phyloP scores from a whole-genome alignment of 768 basidiomycete species.

The Gelatoporia subvermispora region DNA sequence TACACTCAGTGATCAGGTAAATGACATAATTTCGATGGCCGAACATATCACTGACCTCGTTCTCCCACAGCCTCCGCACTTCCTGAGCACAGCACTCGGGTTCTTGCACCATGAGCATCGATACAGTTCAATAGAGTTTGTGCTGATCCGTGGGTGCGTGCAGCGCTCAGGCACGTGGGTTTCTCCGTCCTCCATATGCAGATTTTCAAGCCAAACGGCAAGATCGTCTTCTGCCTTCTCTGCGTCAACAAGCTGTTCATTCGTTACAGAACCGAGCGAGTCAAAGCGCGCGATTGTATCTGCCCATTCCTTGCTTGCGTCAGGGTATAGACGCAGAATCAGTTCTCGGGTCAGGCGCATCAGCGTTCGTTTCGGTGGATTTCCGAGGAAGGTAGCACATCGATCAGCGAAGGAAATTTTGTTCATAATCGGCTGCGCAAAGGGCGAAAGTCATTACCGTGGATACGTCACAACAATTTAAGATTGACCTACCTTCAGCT shows the following conservation, averaged over 20 bases:
- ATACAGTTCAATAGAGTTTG: constrained; percentile 47
- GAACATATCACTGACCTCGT: constrained; percentile 28
- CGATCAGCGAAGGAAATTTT: constrained; percentile 51
- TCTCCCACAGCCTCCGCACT: constrained; percentile 42
- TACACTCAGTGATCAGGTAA: constrained; percentile 8
- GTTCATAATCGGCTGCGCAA: constrained; percentile 32
- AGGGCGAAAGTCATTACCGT: constrained; percentile 20
- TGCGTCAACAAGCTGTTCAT: constrained; percentile 17
- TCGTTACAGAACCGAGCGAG: constrained; percentile 21
- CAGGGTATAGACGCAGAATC: constrained; percentile 41
- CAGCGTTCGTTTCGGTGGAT: constrained; percentile 44
- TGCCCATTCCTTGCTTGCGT: constrained; percentile 44
- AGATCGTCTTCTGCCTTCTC: constrained; percentile 50
- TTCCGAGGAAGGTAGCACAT: constrained; percentile 42
- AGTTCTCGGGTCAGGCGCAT: constrained; percentile 48
- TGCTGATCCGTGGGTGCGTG: constrained; percentile 41
- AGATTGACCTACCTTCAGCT: constrained; percentile 41
- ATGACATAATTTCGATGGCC: not conserved
- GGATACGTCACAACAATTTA: not conserved
- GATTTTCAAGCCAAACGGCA: constrained; percentile 50
- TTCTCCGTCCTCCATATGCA: constrained; percentile 34
- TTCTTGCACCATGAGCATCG: constrained; percentile 63
- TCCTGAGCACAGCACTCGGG: constrained; percentile 52
- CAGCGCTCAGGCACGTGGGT: constrained; percentile 26
- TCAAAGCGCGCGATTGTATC: constrained; percentile 35